Conservation (phyloP, 169 alveolate genomes). For the Eimeria sp. region DNA sequence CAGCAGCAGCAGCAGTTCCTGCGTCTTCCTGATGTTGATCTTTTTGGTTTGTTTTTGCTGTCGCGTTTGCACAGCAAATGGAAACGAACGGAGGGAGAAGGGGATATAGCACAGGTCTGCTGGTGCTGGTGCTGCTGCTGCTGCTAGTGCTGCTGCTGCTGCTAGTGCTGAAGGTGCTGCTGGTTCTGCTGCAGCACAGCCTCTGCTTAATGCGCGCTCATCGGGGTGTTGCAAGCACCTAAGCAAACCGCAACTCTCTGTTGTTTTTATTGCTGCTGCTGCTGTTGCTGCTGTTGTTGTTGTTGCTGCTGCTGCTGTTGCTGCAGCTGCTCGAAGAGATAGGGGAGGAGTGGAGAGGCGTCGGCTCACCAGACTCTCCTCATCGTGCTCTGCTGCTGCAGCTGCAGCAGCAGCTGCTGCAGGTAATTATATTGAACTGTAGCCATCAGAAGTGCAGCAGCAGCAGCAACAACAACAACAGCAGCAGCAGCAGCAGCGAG, state of each 20-base stretch:
- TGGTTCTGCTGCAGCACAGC: not conserved
- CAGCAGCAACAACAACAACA: not conserved
- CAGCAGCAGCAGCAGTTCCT: constrained; percentile 42
- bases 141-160: not conserved
- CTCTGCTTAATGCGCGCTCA: not conserved
- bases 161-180: too few relatives aligned
- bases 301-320: constrained; percentile 37
- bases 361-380: not conserved
- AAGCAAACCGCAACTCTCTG: too few relatives aligned
- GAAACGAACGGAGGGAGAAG: constrained; percentile 9
- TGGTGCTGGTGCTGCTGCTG: constrained; percentile 19
- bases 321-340: constrained; percentile 25
- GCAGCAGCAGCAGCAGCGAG: not conserved
- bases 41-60: constrained; percentile 5
- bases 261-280: not conserved
- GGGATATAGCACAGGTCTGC: constrained; percentile 14
- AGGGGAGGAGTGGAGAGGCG: not conserved
- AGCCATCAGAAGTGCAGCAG: constrained; percentile 9
- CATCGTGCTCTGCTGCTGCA: constrained; percentile 15
- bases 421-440: too few relatives aligned
- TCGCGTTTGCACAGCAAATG: constrained; percentile 22
- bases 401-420: not conserved
- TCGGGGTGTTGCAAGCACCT: not conserved
- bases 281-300: constrained; percentile 7
- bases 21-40: constrained; percentile 23